Evolutionary conservation across 768 basidiomycete species (phyloP).

Genomic region (Psilocybe cubensis): DNA sequence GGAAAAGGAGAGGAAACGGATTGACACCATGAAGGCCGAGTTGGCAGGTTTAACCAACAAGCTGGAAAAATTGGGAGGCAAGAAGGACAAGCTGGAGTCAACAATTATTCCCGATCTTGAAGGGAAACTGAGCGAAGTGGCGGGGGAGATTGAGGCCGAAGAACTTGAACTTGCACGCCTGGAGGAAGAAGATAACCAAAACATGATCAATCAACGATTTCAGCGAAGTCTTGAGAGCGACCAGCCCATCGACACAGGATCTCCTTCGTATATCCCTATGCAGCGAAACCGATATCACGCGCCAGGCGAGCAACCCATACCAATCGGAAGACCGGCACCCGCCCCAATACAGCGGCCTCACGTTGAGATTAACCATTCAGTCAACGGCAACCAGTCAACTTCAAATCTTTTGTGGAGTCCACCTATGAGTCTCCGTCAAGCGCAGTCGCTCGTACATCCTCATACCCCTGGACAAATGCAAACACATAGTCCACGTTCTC

Average conservation of each 20-base stretch:
- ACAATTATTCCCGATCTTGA: slow-evolving; percentile 68
- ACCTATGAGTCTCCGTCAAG: background rate
- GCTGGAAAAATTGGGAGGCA: slow-evolving; percentile 67
- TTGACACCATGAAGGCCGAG: slow-evolving; percentile 63
- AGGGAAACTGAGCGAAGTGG: slow-evolving; percentile 61
- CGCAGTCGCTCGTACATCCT: slow-evolving; percentile 4
- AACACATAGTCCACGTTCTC: slow-evolving; percentile 28
- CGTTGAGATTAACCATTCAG: slow-evolving; percentile 7
- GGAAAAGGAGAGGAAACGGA: slow-evolving; percentile 52
- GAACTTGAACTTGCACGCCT: slow-evolving; percentile 33
- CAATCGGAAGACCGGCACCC: slow-evolving; percentile 13
- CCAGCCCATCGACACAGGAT: slow-evolving; percentile 5
- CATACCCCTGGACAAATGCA: slow-evolving; percentile 6
- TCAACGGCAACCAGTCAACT: background rate
- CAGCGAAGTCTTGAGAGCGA: slow-evolving; percentile 7
- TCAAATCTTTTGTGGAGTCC: slow-evolving; percentile 15
- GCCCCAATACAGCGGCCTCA: slow-evolving; percentile 29
- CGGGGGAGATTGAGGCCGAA: slow-evolving; percentile 58
- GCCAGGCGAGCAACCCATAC: slow-evolving; percentile 11
- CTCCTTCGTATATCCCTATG: slow-evolving; percentile 11
- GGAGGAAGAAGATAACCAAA: slow-evolving; percentile 26
- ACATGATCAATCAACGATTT: slow-evolving; percentile 5
- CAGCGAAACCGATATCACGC: slow-evolving; percentile 13
- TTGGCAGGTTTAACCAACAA: slow-evolving; percentile 56
- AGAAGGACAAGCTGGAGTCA: slow-evolving; percentile 68